phyloP scores from a whole-genome alignment of 768 basidiomycete species.

The Cyathus striatus region DNA sequence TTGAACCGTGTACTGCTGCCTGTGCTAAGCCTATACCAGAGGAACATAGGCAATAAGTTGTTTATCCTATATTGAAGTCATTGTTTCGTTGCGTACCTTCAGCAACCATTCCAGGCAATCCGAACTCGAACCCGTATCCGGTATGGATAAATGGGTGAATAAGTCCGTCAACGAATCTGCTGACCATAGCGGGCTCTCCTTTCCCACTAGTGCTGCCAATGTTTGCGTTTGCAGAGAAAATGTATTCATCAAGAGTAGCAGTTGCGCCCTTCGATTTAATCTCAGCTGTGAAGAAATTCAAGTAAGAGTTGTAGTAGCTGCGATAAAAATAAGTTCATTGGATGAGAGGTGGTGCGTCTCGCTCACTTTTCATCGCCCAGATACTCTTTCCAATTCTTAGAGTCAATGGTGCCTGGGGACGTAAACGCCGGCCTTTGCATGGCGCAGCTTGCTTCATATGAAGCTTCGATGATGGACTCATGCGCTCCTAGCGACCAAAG shows the following conservation, averaged over 20 bases:
- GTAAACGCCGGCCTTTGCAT: slow-evolving; percentile 30
- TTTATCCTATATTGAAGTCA: slow-evolving; percentile 8
- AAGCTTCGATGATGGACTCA: slow-evolving; percentile 26
- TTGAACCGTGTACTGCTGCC: slow-evolving; percentile 6
- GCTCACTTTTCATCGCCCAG: slow-evolving; percentile 58
- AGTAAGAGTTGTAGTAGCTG: slow-evolving; percentile 52
- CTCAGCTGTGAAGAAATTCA: slow-evolving; percentile 40
- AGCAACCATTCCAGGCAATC: slow-evolving; percentile 41
- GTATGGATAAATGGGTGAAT: slow-evolving; percentile 61
- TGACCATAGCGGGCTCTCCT: slow-evolving; percentile 31
- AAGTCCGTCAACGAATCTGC: slow-evolving; percentile 43
- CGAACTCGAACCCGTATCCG: slow-evolving; percentile 57
- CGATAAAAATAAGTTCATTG: too few species aligned
- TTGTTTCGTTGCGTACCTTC: slow-evolving; percentile 35
- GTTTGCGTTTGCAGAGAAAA: slow-evolving; percentile 47
- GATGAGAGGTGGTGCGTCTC: too few species aligned
- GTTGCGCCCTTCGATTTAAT: slow-evolving; percentile 33
- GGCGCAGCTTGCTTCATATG: slow-evolving; percentile 29
- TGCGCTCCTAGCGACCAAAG: slow-evolving; percentile 58
- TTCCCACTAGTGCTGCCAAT: slow-evolving; percentile 20
- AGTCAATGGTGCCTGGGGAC: slow-evolving; percentile 41
- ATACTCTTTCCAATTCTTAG: slow-evolving; percentile 46
- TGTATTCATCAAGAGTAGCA: slow-evolving; percentile 45
- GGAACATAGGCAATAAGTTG: slow-evolving; percentile 9
- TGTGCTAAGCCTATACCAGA: slow-evolving; percentile 21